Base-by-base conservation (phyloP, 352 stramenopile species). In the Phytopythium cucurbitacearum region DNA sequence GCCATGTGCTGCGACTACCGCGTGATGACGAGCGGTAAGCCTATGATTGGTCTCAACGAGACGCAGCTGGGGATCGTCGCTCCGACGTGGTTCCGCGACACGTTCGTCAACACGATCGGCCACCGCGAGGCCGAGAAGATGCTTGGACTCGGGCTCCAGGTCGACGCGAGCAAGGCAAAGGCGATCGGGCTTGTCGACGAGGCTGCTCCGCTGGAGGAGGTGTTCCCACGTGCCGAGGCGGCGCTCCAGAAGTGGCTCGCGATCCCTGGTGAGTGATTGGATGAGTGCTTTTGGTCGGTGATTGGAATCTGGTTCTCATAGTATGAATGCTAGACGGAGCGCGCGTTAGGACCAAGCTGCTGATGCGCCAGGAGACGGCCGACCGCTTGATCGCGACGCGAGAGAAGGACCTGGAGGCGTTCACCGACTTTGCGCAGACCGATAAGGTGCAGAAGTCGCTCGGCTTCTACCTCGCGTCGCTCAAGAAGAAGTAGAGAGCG, bases 1-100 rank as follows among this genome's bases (percentile, higher is more conserved):
- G 87, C 92, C 16, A 92, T 98, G 78, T 89, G 82, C 63, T 98
- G 91, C 65, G 93, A 98, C 76, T 98, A 96, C 67, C 85, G 95
- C 16, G 71, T 98, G 53, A 97, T 98, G 88, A 80, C 86, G n/a
- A 71, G 60, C 8, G 84, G 80, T 10, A 87, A 91, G 50, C 73
- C 78, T n/a, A 76, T 85, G 36, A 98, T 98, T 60, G 94, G 94
- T 9, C 71, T 98, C 36, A 98, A 98, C 61, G 94, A 98, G 75
- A 97, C 90, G 6, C 78, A 96, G 58, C 63, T 98, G 35, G 94
- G 95, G 37, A 97, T 98, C 45, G 82, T 92, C 38, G 86, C 83
- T 12, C 76, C 81, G 4, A 87, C 74, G 50, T 93, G 85, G 82
- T 89, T 94, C 44, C 74, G 74, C 21, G 76, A 87, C 49, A 87